Conservation (phyloP, 345 rosid genomes). For the Linum usitatissimum region DNA sequence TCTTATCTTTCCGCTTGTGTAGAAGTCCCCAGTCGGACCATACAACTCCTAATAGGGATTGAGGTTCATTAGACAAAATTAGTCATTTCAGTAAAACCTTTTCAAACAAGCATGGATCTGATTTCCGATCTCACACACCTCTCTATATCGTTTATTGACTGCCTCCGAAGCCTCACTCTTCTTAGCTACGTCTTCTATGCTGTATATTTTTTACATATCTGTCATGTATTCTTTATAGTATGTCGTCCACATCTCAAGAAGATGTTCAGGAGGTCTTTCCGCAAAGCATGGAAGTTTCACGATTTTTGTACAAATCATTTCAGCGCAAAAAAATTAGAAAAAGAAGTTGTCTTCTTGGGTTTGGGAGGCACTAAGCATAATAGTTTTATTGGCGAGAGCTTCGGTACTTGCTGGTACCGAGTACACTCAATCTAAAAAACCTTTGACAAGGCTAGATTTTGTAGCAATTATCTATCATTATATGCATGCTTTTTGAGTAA, state of each 20-base stretch:
- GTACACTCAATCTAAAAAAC: too few relatives aligned
- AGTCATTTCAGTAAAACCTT: too few relatives aligned
- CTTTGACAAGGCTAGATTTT: too few relatives aligned
- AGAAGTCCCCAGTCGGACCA: slow-evolving; percentile 15
- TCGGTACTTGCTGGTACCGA: too few relatives aligned
- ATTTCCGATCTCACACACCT: slow-evolving; percentile 25
- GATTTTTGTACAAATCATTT: slow-evolving; percentile 27
- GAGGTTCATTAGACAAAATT: neutral
- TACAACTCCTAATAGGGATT: neutral
- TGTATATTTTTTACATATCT: slow-evolving; percentile 29
- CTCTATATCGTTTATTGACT: slow-evolving; percentile 33
- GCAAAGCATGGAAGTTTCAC: slow-evolving; percentile 40
- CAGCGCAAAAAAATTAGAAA: neutral
- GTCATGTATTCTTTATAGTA: slow-evolving; percentile 31
- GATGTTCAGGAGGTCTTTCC: slow-evolving; percentile 11
- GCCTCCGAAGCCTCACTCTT: slow-evolving; percentile 20
- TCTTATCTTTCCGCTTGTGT: slow-evolving; percentile 26
- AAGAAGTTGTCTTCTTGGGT: neutral
- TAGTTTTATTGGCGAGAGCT: too few relatives aligned
- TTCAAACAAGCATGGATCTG: neutral
- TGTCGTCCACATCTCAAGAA: slow-evolving; percentile 22
- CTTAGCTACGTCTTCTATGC: slow-evolving; percentile 7
- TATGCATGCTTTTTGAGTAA: too few relatives aligned
- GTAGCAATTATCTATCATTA: too few relatives aligned
- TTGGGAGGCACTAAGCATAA: too few relatives aligned